Base-by-base conservation (phyloP, 352 stramenopile species). In the Pythium monospermum region DNA sequence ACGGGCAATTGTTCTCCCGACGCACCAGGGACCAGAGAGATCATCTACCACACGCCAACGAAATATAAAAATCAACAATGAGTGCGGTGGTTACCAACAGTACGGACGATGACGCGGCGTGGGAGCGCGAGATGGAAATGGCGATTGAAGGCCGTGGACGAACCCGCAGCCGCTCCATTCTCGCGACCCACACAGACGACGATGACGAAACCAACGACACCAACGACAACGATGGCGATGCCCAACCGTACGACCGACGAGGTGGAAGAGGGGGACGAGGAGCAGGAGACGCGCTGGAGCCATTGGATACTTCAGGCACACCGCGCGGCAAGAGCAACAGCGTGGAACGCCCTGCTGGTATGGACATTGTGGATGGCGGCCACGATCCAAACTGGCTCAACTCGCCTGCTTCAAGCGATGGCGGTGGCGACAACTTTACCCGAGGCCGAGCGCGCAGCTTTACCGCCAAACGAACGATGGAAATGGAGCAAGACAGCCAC, bases 51-150 rank as follows among this genome's bases (percentile, higher is more conserved):
- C n/a, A n/a, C n/a, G n/a, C n/a, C n/a, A n/a, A n/a, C n/a, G n/a
- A n/a, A n/a, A n/a, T n/a, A n/a, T n/a, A n/a, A n/a, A n/a, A n/a
- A n/a, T n/a, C n/a, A n/a, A n/a, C n/a, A n/a, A n/a, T n/a, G n/a
- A n/a, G n/a, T n/a, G n/a, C n/a, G n/a, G n/a, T n/a, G n/a, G n/a
- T n/a, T n/a, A n/a, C n/a, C n/a, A n/a, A n/a, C n/a, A n/a, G n/a
- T n/a, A n/a, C n/a, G n/a, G 76, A 84, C 30, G 63, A 73, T 11
- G 72, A 76, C 12, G 66, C 60, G 16, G 72, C 68, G 7, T 94
- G 83, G 83, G 83, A 94, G 57, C 60, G 57, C 13, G 83, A 94
- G 63, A 94, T 94, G 83, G 83, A 94, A 61, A 68, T 68, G 26
- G 73, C 76, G 13, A 79, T 94, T 21, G 65, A 89, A 33, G 66